phyloP scores from a whole-genome alignment of 2,329 filamentous ascomycete genomes.

The Pezicula neosporulosa region DNA sequence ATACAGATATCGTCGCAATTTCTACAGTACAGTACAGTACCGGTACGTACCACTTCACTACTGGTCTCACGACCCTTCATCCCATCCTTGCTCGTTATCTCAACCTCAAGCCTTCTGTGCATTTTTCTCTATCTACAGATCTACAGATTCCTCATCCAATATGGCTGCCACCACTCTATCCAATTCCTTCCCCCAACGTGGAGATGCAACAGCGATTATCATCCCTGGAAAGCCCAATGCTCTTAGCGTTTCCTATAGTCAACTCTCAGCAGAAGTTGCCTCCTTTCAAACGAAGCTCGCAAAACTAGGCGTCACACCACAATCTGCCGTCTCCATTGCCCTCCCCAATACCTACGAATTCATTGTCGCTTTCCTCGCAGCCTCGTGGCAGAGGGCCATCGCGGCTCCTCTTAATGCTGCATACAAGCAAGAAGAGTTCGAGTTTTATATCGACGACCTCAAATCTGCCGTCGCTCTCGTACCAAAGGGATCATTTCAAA shows the following conservation, averaged over 20 bases:
- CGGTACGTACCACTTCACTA: too few relatives aligned
- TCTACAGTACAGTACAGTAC: too few relatives aligned
- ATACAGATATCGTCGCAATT: too few relatives aligned
- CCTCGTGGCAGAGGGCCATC: conserved; percentile 78
- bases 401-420: conserved; percentile 84
- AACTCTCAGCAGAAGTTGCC: conserved; percentile 62
- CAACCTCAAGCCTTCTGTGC: too few relatives aligned
- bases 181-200: conserved; percentile 50
- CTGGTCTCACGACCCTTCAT: too few relatives aligned
- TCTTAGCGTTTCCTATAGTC: conserved; percentile 66
- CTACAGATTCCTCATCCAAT: neutral
- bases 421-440: conserved; percentile 87
- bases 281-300: conserved; percentile 78
- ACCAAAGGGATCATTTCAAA: conserved; percentile 64
- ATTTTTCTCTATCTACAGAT: too few relatives aligned
- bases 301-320: conserved; percentile 64
- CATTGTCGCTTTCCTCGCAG: conserved; percentile 82
- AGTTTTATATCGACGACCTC: conserved; percentile 88
- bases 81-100: too few relatives aligned
- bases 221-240: conserved; percentile 62
- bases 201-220: conserved; percentile 62
- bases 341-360: conserved; percentile 85
- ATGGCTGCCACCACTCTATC: conserved; percentile 45
- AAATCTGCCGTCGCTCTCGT: conserved; percentile 76
- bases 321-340: conserved; percentile 76